Conservation (phyloP, 2,329 filamentous ascomycete genomes). For the Colletotrichum siamense region DNA sequence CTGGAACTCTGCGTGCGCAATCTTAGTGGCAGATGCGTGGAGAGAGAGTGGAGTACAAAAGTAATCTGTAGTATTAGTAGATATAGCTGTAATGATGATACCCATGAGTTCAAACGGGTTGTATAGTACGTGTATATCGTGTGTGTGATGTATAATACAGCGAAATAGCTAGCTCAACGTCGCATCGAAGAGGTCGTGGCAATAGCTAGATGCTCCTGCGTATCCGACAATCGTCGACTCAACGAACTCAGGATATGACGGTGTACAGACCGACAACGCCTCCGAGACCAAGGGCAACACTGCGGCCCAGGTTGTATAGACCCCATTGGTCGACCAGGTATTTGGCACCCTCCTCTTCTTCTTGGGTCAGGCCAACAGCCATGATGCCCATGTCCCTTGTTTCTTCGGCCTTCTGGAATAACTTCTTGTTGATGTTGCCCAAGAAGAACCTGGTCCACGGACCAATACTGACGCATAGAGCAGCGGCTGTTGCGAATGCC, state of each 20-base stretch:
- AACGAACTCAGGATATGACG: constrained; percentile 20
- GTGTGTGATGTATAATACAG: neutral
- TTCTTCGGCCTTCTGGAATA: constrained; percentile 48
- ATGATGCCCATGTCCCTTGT: constrained; percentile 38
- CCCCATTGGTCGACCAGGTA: constrained; percentile 62
- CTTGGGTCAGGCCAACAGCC: constrained; percentile 41
- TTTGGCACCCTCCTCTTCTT: constrained; percentile 51
- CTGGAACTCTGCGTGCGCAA: neutral
- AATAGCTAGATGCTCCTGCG: neutral
- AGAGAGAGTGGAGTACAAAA: neutral
- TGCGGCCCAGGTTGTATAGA: constrained; percentile 53
- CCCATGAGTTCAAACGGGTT: neutral
- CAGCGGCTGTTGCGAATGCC: constrained; percentile 51
- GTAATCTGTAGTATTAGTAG: constrained; percentile 19
- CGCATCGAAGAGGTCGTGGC: neutral
- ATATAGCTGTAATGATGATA: constrained; percentile 19
- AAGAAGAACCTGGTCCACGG: constrained; percentile 59
- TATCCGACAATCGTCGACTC: neutral
- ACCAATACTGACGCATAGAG: constrained; percentile 48
- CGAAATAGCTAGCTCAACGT: neutral
- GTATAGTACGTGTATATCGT: neutral
- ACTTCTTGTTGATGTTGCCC: constrained; percentile 50
- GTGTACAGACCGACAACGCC: constrained; percentile 34
- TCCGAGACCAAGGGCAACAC: constrained; percentile 31
- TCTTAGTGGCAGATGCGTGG: neutral